phyloP scores from a whole-genome alignment of 306 rosid genomes.

The Styphnolobium japonicum region DNA sequence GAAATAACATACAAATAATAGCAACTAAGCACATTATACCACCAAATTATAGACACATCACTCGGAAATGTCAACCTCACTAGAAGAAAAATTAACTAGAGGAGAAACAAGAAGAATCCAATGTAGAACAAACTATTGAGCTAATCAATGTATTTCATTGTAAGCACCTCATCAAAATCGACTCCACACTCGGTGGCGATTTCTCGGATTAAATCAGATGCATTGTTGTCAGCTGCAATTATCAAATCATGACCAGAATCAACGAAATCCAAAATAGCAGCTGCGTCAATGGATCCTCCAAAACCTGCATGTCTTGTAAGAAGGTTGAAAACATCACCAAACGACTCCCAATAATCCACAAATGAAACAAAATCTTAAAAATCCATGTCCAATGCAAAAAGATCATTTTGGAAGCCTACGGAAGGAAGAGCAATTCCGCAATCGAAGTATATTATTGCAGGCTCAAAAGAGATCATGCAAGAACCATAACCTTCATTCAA shows the following conservation, averaged over 20 bases:
- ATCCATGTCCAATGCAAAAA: background rate
- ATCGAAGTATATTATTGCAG: background rate
- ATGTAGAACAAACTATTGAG: background rate
- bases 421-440: background rate
- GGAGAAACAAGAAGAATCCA: background rate
- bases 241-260: conserved; percentile 96
- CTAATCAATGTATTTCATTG: background rate
- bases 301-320: conserved; percentile 52
- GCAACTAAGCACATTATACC: conserved; percentile 9
- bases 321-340: background rate
- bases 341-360: background rate
- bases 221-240: conserved; percentile 69
- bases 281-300: conserved; percentile 84
- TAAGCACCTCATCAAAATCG: conserved; percentile 92
- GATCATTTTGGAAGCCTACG: background rate
- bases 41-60: background rate
- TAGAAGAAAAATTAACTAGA: background rate
- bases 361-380: background rate
- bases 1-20: conserved; percentile 4
- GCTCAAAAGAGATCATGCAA: background rate
- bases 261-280: conserved; percentile 83
- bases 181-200: conserved; percentile 86
- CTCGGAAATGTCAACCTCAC: background rate
- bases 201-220: conserved; percentile 86
- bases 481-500: background rate